Evolutionary conservation across 1,139 yeast species (phyloP).

Genomic region (Zygosaccharomyces sapae): DNA sequence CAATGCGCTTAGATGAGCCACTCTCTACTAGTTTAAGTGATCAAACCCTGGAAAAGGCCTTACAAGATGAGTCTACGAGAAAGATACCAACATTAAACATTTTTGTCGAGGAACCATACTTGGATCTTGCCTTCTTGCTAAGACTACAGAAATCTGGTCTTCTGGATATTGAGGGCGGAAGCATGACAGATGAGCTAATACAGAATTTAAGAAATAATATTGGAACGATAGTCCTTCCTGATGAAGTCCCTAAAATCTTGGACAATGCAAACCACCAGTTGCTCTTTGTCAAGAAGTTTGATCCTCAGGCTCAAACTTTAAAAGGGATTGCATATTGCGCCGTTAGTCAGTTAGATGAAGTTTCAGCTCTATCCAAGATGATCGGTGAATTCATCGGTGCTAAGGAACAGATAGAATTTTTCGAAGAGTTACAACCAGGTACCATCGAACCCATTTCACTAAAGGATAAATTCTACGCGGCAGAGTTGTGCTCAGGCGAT

Average conservation of each 20-base stretch:
- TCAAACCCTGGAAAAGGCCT: slow-evolving; percentile 43
- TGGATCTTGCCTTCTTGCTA: slow-evolving; percentile 25
- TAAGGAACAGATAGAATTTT: slow-evolving; percentile 44
- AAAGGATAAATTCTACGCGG: slow-evolving; percentile 42
- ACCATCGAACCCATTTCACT: slow-evolving; percentile 51
- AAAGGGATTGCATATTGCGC: slow-evolving; percentile 62
- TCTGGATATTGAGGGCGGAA: slow-evolving; percentile 8
- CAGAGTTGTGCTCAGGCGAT: slow-evolving; percentile 76
- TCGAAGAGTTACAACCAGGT: slow-evolving; percentile 69
- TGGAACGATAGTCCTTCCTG: slow-evolving; percentile 10
- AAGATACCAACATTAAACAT: slow-evolving; percentile 25
- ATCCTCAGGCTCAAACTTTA: slow-evolving; percentile 50
- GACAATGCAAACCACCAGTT: slow-evolving; percentile 41
- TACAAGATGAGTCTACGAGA: slow-evolving; percentile 35
- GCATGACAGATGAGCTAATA: slow-evolving; percentile 22
- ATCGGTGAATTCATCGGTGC: slow-evolving; percentile 45
- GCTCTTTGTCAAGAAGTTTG: slow-evolving; percentile 69
- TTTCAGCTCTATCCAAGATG: slow-evolving; percentile 45
- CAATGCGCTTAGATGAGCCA: slow-evolving; percentile 60
- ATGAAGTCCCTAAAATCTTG: slow-evolving; percentile 14
- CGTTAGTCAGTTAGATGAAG: slow-evolving; percentile 48
- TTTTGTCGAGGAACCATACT: slow-evolving; percentile 36
- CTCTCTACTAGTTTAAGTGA: slow-evolving; percentile 41
- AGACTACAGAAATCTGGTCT: slow-evolving; percentile 16
- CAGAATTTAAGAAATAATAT: slow-evolving; percentile 23